Percentiles rank a stretch among this genome's conserved stretches.
Conservation (phyloP, 768 basidiomycete genomes). For the Boletus rubescentipes region DNA sequence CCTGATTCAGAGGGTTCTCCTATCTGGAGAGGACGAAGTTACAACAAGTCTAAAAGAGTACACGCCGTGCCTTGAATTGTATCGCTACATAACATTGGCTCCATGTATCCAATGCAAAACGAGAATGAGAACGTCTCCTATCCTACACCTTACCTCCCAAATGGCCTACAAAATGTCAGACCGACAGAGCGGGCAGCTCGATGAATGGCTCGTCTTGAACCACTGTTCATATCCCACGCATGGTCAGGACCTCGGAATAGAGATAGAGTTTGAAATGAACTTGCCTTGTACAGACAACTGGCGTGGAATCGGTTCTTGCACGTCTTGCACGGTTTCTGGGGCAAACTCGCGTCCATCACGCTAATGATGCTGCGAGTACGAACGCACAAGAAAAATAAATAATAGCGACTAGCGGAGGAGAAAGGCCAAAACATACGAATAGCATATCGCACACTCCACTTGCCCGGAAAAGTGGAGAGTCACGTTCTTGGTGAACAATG, state of each 20-base stretch:
- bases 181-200: conserved; percentile 88
- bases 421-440: conserved; percentile 57
- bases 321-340: conserved; percentile 88
- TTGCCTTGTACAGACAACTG: conserved; percentile 84
- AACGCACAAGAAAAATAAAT: not conserved
- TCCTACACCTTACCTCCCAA: not conserved
- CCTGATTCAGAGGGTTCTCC: no score
- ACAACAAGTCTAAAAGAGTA: not conserved
- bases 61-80: not conserved
- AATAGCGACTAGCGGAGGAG: not conserved
- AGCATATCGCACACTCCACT: conserved; percentile 95
- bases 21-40: no score
- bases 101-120: not conserved
- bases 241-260: not conserved
- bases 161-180: conserved; percentile 67
- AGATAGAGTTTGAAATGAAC: conserved; percentile 12
- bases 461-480: conserved; percentile 92
- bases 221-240: conserved; percentile 51
- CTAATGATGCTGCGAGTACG: conserved; percentile 71
- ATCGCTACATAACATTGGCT: not conserved
- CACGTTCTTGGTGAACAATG: conserved; percentile 93
- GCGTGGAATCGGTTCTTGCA: conserved; percentile 95
- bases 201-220: conserved; percentile 88
- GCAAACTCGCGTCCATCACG: conserved; percentile 82
- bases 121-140: not conserved